Evolutionary conservation across 2,329 filamentous ascomycete genomes (phyloP).

Genomic region (Aureobasidium leucospermi): DNA sequence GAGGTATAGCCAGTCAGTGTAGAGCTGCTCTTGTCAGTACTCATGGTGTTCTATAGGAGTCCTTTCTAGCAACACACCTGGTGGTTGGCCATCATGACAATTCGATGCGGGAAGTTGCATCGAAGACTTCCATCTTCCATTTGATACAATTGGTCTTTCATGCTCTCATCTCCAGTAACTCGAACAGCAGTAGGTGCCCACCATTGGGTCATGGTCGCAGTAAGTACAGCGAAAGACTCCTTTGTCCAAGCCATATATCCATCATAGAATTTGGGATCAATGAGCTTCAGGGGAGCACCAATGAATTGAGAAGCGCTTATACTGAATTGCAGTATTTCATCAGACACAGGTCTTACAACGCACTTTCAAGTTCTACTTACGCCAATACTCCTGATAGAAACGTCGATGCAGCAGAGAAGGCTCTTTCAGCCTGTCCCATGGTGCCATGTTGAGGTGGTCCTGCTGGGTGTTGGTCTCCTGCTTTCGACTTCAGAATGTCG

Average conservation of each 20-base stretch:
- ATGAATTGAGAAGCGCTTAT: slow-evolving; percentile 65
- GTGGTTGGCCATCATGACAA: slow-evolving; percentile 80
- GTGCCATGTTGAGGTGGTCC: slow-evolving; percentile 39
- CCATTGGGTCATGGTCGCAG: slow-evolving; percentile 74
- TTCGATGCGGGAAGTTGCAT: slow-evolving; percentile 70
- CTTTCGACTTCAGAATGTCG: slow-evolving; percentile 25
- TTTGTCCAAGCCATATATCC: slow-evolving; percentile 84
- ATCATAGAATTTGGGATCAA: slow-evolving; percentile 73
- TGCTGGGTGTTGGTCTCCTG: slow-evolving; percentile 30
- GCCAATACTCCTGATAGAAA: slow-evolving; percentile 44
- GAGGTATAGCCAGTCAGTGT: slow-evolving; percentile 81
- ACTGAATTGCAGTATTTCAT: slow-evolving; percentile 19
- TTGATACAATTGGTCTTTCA: slow-evolving; percentile 64
- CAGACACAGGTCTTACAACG: background rate
- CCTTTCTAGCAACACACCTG: slow-evolving; percentile 40
- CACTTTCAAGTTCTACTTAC: slow-evolving; percentile 22
- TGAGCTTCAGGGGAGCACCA: slow-evolving; percentile 66
- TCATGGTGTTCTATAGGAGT: slow-evolving; percentile 59
- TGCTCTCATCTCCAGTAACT: slow-evolving; percentile 73
- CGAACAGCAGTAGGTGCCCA: slow-evolving; percentile 75
- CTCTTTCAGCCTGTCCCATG: slow-evolving; percentile 42
- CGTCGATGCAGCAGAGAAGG: slow-evolving; percentile 43
- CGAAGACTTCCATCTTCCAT: slow-evolving; percentile 63
- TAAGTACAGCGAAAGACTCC: slow-evolving; percentile 69
- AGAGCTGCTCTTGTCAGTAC: slow-evolving; percentile 54